Evolutionary conservation across 2,329 filamentous ascomycete species (phyloP).

Genomic region (Fusarium sp.): DNA sequence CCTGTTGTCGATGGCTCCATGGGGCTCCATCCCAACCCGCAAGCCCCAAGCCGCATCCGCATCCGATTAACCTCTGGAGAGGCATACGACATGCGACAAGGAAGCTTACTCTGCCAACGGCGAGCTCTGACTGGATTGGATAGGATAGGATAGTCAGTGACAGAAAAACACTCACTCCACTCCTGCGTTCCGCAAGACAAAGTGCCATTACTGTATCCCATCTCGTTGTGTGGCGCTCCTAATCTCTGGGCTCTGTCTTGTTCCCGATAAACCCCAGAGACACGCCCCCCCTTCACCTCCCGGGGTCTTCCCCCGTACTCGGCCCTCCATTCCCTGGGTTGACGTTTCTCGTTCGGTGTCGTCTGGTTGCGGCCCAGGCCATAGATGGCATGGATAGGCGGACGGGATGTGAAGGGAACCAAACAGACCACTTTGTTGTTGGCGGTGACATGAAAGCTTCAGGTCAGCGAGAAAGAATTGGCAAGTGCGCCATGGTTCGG

Average conservation of each 20-base stretch:
- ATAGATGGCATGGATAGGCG: conserved; percentile 6
- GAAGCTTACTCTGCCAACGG: conserved; percentile 12
- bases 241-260: conserved; percentile 31
- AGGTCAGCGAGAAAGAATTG: conserved; percentile 18
- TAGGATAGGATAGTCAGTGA: conserved; percentile 10
- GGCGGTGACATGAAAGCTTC: conserved; percentile 44
- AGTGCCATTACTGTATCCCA: conserved; percentile 33
- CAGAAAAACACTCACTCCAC: conserved; percentile 32
- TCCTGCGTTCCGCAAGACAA: conserved; percentile 21
- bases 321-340: not conserved
- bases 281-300: conserved; percentile 18
- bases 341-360: not conserved
- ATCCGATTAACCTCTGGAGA: conserved; percentile 11
- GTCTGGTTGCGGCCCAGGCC: conserved; percentile 10
- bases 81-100: conserved; percentile 17
- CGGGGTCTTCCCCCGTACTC: conserved; percentile 6
- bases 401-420: not conserved
- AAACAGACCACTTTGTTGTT: conserved; percentile 29
- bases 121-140: conserved; percentile 3
- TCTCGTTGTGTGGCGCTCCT: conserved; percentile 39
- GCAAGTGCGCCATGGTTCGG: conserved; percentile 17
- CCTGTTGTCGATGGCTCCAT: conserved; percentile 22
- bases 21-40: conserved; percentile 1
- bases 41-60: conserved; percentile 15
- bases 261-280: conserved; percentile 40